phyloP scores from a whole-genome alignment of 345 rosid species.

The Acer yangbiense region DNA sequence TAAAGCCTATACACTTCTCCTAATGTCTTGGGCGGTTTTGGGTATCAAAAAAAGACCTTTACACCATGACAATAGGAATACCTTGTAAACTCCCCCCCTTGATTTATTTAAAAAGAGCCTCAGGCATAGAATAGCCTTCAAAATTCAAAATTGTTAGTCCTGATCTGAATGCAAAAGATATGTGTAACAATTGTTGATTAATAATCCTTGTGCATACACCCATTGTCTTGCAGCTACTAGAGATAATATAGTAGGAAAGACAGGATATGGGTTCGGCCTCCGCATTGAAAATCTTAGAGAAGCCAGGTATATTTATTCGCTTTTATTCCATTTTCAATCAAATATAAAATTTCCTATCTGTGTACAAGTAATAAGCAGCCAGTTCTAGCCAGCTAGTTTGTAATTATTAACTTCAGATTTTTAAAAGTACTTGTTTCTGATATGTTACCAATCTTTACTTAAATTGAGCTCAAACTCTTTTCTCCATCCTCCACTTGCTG shows the following conservation, averaged over 20 bases:
- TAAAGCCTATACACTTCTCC: neutral
- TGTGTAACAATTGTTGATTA: neutral
- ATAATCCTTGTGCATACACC: no score
- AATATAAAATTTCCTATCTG: neutral
- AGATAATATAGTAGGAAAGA: conserved; percentile 51
- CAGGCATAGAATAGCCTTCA: neutral
- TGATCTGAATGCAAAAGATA: neutral
- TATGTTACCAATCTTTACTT: neutral
- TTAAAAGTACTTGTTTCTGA: neutral
- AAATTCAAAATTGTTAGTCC: neutral
- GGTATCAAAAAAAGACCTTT: neutral
- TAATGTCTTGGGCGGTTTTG: neutral
- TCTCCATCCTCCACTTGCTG: neutral
- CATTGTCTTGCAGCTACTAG: conserved; percentile 61
- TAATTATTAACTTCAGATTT: neutral
- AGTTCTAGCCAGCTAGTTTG: neutral
- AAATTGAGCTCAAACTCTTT: neutral
- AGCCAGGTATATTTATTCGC: conserved; percentile 58
- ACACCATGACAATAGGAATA: neutral
- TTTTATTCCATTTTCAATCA: neutral
- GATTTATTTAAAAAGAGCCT: neutral
- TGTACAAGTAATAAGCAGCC: neutral
- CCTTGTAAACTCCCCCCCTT: neutral
- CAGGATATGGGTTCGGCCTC: conserved; percentile 70
- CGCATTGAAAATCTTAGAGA: conserved; percentile 77